Evolutionary conservation across 257 asterid species (phyloP).

Genomic region (Anisodus tanguticus): DNA sequence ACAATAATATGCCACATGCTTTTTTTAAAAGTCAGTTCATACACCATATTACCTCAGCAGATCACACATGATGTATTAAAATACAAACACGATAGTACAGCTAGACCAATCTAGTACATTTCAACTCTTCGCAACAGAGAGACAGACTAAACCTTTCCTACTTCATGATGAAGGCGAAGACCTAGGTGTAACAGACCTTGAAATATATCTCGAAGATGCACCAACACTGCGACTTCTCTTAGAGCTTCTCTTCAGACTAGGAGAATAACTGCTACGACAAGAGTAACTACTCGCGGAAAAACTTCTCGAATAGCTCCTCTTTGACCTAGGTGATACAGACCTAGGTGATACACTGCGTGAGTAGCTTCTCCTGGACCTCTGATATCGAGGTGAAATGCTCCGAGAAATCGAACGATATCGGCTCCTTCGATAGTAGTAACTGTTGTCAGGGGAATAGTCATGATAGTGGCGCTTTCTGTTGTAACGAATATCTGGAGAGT

Average conservation of each 20-base stretch:
- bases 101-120: not conserved
- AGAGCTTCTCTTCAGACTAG: conserved; percentile 34
- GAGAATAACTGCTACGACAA: conserved; percentile 37
- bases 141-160: not conserved
- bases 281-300: conserved; percentile 42
- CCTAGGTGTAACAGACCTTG: conserved; percentile 48
- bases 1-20: not conserved
- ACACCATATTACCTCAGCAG: not conserved
- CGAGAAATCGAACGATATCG: conserved; percentile 26
- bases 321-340: too few relatives aligned
- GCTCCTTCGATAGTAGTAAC: conserved; percentile 24
- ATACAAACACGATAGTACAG: not conserved
- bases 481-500: conserved; percentile 28
- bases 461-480: conserved; percentile 19
- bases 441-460: not conserved
- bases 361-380: conserved; percentile 47
- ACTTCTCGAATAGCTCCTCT: conserved; percentile 55
- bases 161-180: conserved; percentile 36
- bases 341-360: conserved; percentile 48
- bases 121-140: not conserved
- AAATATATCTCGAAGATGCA: conserved; percentile 53
- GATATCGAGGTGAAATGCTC: conserved; percentile 31
- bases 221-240: conserved; percentile 52
- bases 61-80: not conserved
- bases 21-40: not conserved